Conservation (phyloP, 2,329 filamentous ascomycete species). For the Thielaviopsis musarum region DNA sequence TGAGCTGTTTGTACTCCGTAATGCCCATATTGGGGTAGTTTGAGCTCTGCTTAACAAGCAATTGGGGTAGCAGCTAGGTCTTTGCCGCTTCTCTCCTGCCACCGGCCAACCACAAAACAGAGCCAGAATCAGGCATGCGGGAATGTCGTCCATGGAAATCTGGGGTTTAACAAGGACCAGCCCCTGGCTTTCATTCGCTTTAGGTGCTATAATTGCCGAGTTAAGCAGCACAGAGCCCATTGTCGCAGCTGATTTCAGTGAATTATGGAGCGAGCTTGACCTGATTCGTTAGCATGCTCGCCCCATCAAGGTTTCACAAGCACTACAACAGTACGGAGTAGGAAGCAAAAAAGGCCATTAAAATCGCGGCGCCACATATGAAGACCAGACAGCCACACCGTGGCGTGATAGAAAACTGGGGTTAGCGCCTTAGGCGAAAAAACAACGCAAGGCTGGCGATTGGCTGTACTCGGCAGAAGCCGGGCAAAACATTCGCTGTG, state of each 20-base stretch:
- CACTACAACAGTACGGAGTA: background rate
- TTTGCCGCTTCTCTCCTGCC: background rate
- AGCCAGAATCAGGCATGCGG: background rate
- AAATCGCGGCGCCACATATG: background rate
- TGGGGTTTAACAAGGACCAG: background rate
- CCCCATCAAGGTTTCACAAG: background rate
- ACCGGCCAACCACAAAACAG: background rate
- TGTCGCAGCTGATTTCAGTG: background rate
- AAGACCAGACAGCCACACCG: background rate
- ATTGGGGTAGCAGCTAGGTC: background rate
- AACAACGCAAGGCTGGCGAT: background rate
- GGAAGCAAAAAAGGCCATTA: background rate
- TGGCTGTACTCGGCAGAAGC: background rate
- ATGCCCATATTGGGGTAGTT: background rate
- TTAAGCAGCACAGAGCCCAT: background rate
- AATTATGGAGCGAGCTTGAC: background rate
- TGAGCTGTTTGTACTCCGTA: background rate
- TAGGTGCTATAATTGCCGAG: background rate
- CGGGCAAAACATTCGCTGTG: background rate
- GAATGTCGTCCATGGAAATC: background rate
- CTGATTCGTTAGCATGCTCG: background rate
- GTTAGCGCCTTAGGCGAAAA: background rate
- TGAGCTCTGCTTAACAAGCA: background rate
- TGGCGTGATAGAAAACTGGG: background rate
- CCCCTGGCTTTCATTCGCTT: background rate